Base-by-base conservation (phyloP, 2,329 filamentous ascomycete species). In the Aspergillus persii region DNA sequence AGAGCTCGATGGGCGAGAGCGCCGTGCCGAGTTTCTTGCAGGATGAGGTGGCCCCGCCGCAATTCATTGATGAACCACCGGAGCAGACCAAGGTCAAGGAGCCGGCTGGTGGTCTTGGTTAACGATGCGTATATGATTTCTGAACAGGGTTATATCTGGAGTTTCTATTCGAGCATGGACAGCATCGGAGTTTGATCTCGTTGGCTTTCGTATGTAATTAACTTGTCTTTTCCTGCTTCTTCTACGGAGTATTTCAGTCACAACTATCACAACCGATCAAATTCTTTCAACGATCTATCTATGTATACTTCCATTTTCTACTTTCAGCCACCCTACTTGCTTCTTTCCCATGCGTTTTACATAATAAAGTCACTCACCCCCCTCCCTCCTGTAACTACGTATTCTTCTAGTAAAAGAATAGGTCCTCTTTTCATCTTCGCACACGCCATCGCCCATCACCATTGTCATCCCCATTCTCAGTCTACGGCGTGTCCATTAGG, bases 51-150 rank as follows among this genome's bases (percentile, higher is more conserved):
- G 83, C 86, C 58, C 91, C 91, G 41, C 86, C 86, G 23, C 88
- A 92, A 54, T 98, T 99, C 74, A 90, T 99, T 60, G 95, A 99
- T 76, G 93, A 97, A 80, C 86, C 92, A 18, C 93, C 93, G 2
- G 84, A 88, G 76, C 80, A 84, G 50, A 81, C 82, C 12, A 93
- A 95, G 80, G 84, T 96, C 52, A 95, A 94, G 80, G 91, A 96
- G 76, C 90, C 86, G 50, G 92, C 84, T 15, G 82, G 82, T 23
- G 71, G 71, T 4, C 56, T 72, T 59, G 69, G 69, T 44, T 74
- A 62, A 68, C 57, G 46, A 47, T 53, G 44, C 36, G 44, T 59
- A n/a, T 59, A 23, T 53, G 41, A 46, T 36, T 39, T 23, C 29
- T 39, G 48, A 36, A 27, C 30, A 58, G 54, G 44, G 46, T 50